These are phyloP conservation scores for Claviceps sorghi DNA, from an alignment of 2,329 filamentous ascomycete genomes.

Conservation along the genomic window DNA sequence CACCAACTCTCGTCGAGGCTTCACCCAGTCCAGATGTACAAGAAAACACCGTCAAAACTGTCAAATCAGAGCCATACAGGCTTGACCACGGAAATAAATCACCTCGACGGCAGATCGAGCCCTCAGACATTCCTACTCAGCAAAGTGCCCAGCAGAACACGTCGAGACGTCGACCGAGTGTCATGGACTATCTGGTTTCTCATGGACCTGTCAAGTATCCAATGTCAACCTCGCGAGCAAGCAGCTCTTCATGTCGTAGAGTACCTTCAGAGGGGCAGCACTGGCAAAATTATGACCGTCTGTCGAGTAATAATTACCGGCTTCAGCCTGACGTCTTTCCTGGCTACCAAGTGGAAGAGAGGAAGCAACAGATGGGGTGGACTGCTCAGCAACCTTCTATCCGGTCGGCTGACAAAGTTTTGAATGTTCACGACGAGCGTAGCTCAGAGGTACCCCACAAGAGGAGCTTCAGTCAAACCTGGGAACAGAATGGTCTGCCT, in stretches of 20 bases:
- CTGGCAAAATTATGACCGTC: slow-evolving; percentile 1
- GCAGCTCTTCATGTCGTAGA: slow-evolving; percentile 2
- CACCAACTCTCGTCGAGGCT: slow-evolving; percentile 1
- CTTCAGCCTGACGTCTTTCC: background rate
- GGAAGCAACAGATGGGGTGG: background rate
- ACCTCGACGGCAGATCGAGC: slow-evolving; percentile 1
- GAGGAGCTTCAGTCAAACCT: background rate
- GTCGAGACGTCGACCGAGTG: slow-evolving; percentile 8
- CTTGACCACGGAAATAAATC: background rate
- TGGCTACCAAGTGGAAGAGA: background rate
- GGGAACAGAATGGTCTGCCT: background rate
- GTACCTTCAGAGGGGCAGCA: background rate
- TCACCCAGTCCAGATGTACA: background rate
- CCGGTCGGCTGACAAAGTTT: background rate
- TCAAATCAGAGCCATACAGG: background rate
- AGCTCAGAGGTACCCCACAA: background rate
- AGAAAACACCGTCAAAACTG: background rate
- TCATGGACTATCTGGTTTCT: slow-evolving; percentile 9
- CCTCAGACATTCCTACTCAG: slow-evolving; percentile 4
- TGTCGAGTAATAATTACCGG: background rate
- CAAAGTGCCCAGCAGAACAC: slow-evolving; percentile 1
- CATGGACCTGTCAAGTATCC: slow-evolving; percentile 5
- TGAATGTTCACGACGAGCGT: background rate
- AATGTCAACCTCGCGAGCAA: slow-evolving; percentile 1
- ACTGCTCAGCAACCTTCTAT: background rate